Base-by-base conservation (phyloP, 2,329 filamentous ascomycete genomes). In the Bipolaris oryzae region DNA sequence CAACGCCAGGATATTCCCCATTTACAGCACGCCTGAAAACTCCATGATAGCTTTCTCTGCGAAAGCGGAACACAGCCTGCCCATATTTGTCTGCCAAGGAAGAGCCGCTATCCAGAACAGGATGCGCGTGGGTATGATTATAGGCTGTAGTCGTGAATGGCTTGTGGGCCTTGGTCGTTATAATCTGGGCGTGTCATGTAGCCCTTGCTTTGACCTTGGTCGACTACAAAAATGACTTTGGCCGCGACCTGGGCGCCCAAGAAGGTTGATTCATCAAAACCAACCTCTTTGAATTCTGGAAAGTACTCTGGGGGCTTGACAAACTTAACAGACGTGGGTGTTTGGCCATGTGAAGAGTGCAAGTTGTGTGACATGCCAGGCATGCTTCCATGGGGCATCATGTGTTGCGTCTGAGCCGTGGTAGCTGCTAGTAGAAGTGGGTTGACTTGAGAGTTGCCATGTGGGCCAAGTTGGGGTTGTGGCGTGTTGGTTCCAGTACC, bases 401-500 rank as follows among this genome's bases (percentile, higher is more conserved):
- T 79, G 49, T 81, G 77, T 42, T 81, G 73, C 42, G 83, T 84
- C 44, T 86, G 86, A 1, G 87, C 88, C 3, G 90, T 92, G 0
- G 94, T 96, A 1, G 95, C 95, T 4, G 94, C 94, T 58, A 96
- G 90, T 4, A 98, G 85, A 3, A 98, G 88, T 13, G 94, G 93
- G 74, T 98, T 97, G 43, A 96, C 92, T 39, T 62, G 86, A 80
- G 78, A 87, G 73, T 80, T 64, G 68, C 78, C 68, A 63, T 81
- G 74, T 69, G 81, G 71, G 67, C 72, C 76, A 70, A 78, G 65
- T 58, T 80, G 76, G 71, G 87, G 71, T 2, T 91, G 91, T 0
- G 95, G 96, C 1, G 94, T 98, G 76, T 96, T 95, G 15, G 92
- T 87, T 33, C 94, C 94, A 0, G 94, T 98, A 18, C 92, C 93